phyloP scores from a whole-genome alignment of 2,329 filamentous ascomycete species.

The Furcasterigmium furcatum region DNA sequence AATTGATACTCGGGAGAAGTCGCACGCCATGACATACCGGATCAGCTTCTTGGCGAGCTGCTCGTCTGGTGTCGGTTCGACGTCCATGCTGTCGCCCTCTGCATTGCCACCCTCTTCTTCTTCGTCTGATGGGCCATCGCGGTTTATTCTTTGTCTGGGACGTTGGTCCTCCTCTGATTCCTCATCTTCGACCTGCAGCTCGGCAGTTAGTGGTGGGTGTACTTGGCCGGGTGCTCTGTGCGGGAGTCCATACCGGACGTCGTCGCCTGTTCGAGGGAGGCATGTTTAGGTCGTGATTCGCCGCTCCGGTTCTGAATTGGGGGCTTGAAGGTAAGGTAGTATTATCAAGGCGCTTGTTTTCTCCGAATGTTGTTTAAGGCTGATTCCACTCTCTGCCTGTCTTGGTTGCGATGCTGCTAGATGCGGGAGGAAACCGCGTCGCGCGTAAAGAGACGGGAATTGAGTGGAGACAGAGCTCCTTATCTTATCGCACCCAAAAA shows the following conservation, averaged over 20 bases:
- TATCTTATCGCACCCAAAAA: constrained; percentile 13
- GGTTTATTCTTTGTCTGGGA: constrained; percentile 25
- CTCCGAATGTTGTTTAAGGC: too few relatives aligned
- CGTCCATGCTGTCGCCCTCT: constrained; percentile 32
- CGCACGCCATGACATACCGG: constrained; percentile 65
- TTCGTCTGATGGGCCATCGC: constrained; percentile 23
- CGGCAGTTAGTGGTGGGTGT: constrained; percentile 5
- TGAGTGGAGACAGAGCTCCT: not conserved
- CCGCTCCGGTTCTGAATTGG: too few relatives aligned
- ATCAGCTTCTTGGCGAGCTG: constrained; percentile 64
- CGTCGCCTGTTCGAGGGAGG: constrained; percentile 25
- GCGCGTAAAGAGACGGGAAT: constrained; percentile 1
- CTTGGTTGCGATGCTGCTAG: too few relatives aligned
- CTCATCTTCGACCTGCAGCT: constrained; percentile 19
- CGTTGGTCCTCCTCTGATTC: constrained; percentile 27
- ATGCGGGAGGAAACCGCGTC: not conserved
- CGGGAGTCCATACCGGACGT: constrained; percentile 22
- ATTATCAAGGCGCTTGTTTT: too few relatives aligned
- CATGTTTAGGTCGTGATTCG: too few relatives aligned
- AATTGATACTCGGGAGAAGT: constrained; percentile 59
- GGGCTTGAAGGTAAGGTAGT: too few relatives aligned
- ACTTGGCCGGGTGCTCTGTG: too few relatives aligned
- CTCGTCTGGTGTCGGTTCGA: constrained; percentile 34
- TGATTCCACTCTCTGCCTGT: too few relatives aligned
- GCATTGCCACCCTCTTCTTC: constrained; percentile 34